Evolutionary conservation across 1,284 basidiomycete genomes (phyloP), one percentile per base, ranked within the genome.

Genomic region (Ceratobasidium sp.): DNA sequence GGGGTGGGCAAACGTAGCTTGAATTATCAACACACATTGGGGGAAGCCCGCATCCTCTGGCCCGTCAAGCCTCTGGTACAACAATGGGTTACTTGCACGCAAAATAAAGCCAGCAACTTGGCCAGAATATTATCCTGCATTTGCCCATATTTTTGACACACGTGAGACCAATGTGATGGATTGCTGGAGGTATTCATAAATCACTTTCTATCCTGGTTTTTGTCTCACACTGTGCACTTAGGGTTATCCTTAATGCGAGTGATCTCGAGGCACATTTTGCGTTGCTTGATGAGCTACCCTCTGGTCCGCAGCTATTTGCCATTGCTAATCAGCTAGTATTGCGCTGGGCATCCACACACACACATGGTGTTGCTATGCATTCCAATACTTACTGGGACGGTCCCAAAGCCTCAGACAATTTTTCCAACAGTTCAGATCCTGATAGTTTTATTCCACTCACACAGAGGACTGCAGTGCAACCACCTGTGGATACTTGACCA

Each of bases 1-100:
- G 27, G 79, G 80, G 33, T 83, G 82, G 82, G 81, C 81, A 0
- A 79, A 82, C 73, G 76, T 82, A 9, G 81, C 81, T 62, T 77
- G 79, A 1, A 74, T 82, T 27, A 78, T 81, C 24, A 75, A 78
- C 29, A 77, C 79, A 0, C 78, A 82, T 73, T 83, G 81, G 81
- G 81, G 80, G 15, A 53, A 15, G 31, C 22, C 45, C 15, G 17
- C 19, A 11, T 24, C 24, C 4, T 9, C 22, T 7, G 60, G 48
- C 19, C 44, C 60, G 0, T 63, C 60, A 19, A 63, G 24, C 7
- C 22, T 63, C 0, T 63, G 60, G 60, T n/a, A 48, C 19, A 63
- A 48, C 45, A 27, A 9, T 8, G 27, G 7, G 29, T 27, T 47
- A 4, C 15, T 63, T 0, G 45, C 24, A 7, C 45, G 45, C 8